Conservation (phyloP, 2,329 filamentous ascomycete genomes). For the Aspergillus sp. region DNA sequence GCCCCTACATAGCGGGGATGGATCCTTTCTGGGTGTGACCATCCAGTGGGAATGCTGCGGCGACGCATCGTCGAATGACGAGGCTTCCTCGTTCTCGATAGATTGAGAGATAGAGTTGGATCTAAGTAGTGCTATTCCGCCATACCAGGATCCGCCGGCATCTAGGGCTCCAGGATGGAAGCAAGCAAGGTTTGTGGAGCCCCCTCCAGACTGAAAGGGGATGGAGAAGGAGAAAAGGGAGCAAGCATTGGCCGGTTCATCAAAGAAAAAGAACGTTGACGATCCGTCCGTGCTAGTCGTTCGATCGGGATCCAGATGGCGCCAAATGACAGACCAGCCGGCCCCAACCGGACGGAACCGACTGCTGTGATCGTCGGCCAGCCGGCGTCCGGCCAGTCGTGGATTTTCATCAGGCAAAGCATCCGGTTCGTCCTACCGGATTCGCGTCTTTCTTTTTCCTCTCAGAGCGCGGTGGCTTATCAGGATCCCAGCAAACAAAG, state of each 20-base stretch:
- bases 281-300: conserved; percentile 18
- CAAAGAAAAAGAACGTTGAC: conserved; percentile 9
- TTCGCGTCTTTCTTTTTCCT: neutral
- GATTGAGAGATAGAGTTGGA: conserved; percentile 21
- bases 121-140: conserved; percentile 17
- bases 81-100: conserved; percentile 19
- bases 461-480: neutral
- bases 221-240: neutral
- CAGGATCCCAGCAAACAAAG: neutral
- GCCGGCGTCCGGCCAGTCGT: neutral
- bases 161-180: conserved; percentile 8
- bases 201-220: conserved; percentile 7
- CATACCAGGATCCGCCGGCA: conserved; percentile 13
- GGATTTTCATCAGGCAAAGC: neutral
- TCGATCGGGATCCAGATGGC: conserved; percentile 11
- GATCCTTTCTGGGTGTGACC: conserved; percentile 9
- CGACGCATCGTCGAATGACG: conserved; percentile 15
- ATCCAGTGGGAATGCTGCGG: conserved; percentile 8
- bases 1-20: conserved; percentile 14
- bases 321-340: conserved; percentile 9
- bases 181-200: conserved; percentile 17
- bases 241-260: neutral
- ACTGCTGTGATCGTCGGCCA: neutral
- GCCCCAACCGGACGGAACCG: neutral
- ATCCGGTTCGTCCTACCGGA: neutral